Evolutionary conservation across 2,329 filamentous ascomycete genomes (phyloP), one percentile per base, ranked within the genome.

Genomic region (Cordyceps sp.): DNA sequence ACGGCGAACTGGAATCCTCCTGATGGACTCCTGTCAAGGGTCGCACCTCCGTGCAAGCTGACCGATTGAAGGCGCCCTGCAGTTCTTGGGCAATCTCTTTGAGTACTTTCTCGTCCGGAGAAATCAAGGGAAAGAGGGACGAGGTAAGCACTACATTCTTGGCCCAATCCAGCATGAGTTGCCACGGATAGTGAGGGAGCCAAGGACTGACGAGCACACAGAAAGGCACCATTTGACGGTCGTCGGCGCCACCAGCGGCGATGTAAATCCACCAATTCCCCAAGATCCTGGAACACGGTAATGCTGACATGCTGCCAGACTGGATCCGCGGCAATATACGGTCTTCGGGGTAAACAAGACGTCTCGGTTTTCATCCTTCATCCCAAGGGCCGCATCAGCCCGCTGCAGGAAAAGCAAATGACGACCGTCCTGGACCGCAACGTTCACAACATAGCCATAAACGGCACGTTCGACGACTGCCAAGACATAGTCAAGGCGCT

Each of bases 341-440:
- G 90, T 34, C 66, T 98, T 33, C 66, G 86, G 31, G 85, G 86
- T 33, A 96, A 96, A 73, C 86, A 93, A 59, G 90, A 98, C 64
- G 82, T 94, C 13, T 92, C 84, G 0, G 82, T 96, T 33, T 90
- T 93, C 61, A 96, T 98, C 50, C 69, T 96, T 46, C 79, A 88
- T 54, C 90, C 90, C 18, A 82, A 90, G 55, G 88, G 85, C 39
- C 80, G 84, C 42, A 79, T 96, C 39, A 85, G 78, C 51, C 82
- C 85, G 12, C n/a, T 32, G n/a, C 90, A 96, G 55, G 84, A 96
- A 56, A 80, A 82, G 5, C 90, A 96, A 60, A 96, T 96, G 90
- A 94, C 86, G 1, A 94, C 88, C 0, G 81, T 90, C 19, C 62
- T 84, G 26, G 90, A 96, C 52, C 60, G 69, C 36, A 96, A 96